Evolutionary conservation across 345 rosid species (phyloP), one percentile per base, ranked within the genome.

Genomic region (Syzygium aromaticum): DNA sequence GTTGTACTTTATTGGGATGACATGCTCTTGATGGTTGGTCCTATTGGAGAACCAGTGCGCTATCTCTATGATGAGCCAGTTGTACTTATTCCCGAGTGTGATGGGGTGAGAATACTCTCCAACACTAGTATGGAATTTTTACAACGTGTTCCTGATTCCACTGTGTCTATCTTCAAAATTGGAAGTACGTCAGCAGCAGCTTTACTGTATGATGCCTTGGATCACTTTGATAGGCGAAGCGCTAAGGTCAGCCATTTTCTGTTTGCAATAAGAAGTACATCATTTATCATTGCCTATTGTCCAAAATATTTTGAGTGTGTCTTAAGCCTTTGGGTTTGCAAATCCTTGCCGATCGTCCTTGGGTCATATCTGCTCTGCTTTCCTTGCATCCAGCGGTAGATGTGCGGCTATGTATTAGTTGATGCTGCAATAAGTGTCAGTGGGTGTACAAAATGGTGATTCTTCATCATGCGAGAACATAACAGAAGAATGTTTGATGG

Each of bases 171-270:
- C 86, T 98, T 98, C 91, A 95, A 95, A 91, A 98, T 98, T 84
- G 99, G 99, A 87, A 98, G 99, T 92, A 96, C 99, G 4, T 92
- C 97, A n/a, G 98, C 98, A 86, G 98, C 98, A 51, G 97, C 98
- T 25, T 91, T 96, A 89, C 91, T 98, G 3, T 93, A 92, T 90
- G 99, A 98, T 90, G 99, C 99, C 85, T 94, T 95, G 94, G 99
- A 98, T 94, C 99, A 96, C 93, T 98, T 96, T 90, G 99, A 98
- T 88, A 89, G 96, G 91, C 91, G 96, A 86, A 98, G 99, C 89
- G 98, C 99, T 73, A 98, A 98, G 97, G 99, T 95, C 27, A 57
- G 87, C 15, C 23, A 7, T 87, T 27, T 27, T n/a, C 5, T 54
- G 7, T 54, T 86, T 80, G 63, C 54, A 22, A 82, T 19, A 25